Percentiles rank a stretch among this genome's conserved stretches.
Conservation (phyloP, 495 filamentous ascomycete genomes). For the Podospora sp. region DNA sequence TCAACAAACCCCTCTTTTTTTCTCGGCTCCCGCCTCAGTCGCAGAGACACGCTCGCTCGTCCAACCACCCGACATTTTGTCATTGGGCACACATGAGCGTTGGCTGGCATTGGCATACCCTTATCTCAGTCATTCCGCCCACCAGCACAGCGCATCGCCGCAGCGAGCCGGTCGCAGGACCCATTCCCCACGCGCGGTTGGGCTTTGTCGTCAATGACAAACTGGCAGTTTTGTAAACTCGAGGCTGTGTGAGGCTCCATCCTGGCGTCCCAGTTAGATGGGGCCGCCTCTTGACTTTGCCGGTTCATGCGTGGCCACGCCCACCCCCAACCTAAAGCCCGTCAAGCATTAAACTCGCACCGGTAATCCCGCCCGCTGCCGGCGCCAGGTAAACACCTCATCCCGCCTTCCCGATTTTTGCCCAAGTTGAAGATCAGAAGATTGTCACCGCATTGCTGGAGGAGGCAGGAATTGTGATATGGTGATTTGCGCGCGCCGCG, state of each 20-base stretch:
- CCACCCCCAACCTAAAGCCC: neutral
- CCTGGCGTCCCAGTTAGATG: neutral
- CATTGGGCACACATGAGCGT: neutral
- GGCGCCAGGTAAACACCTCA: neutral
- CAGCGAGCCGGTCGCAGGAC: neutral
- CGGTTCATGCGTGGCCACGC: constrained; percentile 11
- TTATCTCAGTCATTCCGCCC: neutral
- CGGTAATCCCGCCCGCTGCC: neutral
- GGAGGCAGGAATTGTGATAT: neutral
- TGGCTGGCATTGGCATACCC: neutral
- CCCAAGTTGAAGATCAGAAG: neutral
- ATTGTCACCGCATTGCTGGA: neutral
- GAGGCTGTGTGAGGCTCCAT: neutral
- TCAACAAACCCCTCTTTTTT: constrained; percentile 12
- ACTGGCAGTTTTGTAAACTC: neutral
- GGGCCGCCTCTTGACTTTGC: constrained; percentile 2
- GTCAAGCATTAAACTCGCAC: neutral
- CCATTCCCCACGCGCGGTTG: neutral
- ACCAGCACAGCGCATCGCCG: neutral
- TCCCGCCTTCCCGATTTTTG: neutral
- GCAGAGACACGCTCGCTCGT: neutral
- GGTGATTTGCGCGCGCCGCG: neutral
- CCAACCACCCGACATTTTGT: neutral
- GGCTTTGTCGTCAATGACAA: neutral
- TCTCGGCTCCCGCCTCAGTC: neutral